Evolutionary conservation across 2,329 filamentous ascomycete species (phyloP).

Genomic region (Elsinoe fawcettii): DNA sequence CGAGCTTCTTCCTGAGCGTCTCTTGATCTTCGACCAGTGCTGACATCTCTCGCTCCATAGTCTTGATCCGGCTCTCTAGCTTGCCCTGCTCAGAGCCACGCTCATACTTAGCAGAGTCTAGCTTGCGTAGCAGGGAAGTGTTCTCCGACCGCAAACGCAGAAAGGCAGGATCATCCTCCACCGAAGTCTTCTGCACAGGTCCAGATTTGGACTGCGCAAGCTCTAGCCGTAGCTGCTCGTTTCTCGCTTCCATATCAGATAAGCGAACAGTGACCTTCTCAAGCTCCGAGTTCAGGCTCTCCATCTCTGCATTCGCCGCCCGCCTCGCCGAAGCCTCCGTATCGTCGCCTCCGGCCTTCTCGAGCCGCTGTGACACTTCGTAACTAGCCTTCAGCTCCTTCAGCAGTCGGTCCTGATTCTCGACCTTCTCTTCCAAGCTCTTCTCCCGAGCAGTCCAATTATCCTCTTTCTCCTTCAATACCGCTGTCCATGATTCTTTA

Average conservation of each 20-base stretch:
- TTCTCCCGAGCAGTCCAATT: constrained; percentile 96
- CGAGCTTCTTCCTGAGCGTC: constrained; percentile 67
- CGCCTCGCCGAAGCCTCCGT: constrained; percentile 47
- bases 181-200: constrained; percentile 48
- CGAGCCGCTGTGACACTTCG: constrained; percentile 87
- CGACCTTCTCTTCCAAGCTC: constrained; percentile 82
- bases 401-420: constrained; percentile 83
- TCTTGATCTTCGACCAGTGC: constrained; percentile 76
- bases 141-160: constrained; percentile 88
- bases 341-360: constrained; percentile 59
- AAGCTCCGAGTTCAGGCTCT: constrained; percentile 84
- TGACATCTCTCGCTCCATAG: constrained; percentile 69
- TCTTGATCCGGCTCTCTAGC: constrained; percentile 65
- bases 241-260: constrained; percentile 85
- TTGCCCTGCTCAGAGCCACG: constrained; percentile 72
- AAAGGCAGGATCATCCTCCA: constrained; percentile 85
- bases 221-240: constrained; percentile 85
- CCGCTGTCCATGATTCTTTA: constrained; percentile 80
- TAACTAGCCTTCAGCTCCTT: constrained; percentile 96
- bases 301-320: constrained; percentile 78
- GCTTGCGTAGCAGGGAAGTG: constrained; percentile 77
- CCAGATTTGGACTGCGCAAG: constrained; percentile 74
- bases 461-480: constrained; percentile 85
- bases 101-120: constrained; percentile 77
- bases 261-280: constrained; percentile 81